These are phyloP conservation scores for Roridomyces roridus DNA, from an alignment of 768 basidiomycete species.

Conservation along the genomic window DNA sequence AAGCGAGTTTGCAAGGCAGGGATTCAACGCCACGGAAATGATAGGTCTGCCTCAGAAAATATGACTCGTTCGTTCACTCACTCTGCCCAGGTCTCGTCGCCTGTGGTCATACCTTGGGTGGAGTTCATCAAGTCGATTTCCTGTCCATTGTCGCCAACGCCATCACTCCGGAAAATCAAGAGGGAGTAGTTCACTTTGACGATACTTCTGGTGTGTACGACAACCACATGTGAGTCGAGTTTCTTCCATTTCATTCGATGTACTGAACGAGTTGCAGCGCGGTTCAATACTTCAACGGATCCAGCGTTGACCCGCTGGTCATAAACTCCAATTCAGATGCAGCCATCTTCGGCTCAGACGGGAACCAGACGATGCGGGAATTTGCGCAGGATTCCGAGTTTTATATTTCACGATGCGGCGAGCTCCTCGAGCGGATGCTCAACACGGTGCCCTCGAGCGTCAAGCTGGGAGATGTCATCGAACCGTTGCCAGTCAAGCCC, in stretches of 20 bases:
- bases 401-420: slow-evolving; percentile 6
- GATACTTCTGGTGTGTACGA: slow-evolving; percentile 10
- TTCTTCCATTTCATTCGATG: background rate
- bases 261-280: background rate
- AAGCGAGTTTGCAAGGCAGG: slow-evolving; percentile 4
- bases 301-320: slow-evolving; percentile 13
- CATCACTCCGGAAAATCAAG: slow-evolving; percentile 2
- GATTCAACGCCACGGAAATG: slow-evolving; percentile 21
- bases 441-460: slow-evolving; percentile 17
- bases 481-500: slow-evolving; percentile 15
- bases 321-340: slow-evolving; percentile 11
- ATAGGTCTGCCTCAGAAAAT: slow-evolving; percentile 16
- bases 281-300: slow-evolving; percentile 15
- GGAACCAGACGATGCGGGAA: slow-evolving; percentile 10
- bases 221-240: slow-evolving; percentile 3
- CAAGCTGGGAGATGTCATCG: slow-evolving; percentile 14
- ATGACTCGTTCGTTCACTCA: background rate
- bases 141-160: background rate
- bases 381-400: slow-evolving; percentile 9
- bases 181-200: slow-evolving; percentile 20
- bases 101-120: slow-evolving; percentile 17
- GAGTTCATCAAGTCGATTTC: slow-evolving; percentile 12
- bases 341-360: slow-evolving; percentile 12
- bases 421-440: slow-evolving; percentile 21
- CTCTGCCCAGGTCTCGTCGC: slow-evolving; percentile 22